Conservation (phyloP, 2,329 filamentous ascomycete species). For the Apiospora koreana region DNA sequence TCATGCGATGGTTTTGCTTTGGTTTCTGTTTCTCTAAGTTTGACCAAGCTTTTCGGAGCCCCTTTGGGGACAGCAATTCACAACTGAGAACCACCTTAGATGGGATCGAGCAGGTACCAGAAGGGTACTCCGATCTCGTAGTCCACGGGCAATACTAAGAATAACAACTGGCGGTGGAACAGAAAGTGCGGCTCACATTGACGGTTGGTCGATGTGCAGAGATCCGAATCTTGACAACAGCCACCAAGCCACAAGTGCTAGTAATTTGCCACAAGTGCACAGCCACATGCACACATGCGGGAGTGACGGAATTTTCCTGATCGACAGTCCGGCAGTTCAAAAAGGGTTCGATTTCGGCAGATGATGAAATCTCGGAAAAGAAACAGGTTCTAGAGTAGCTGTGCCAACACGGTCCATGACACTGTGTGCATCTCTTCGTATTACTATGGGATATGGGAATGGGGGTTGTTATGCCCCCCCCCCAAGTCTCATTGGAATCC, state of each 20-base stretch:
- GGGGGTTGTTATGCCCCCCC: neutral
- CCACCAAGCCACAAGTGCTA: neutral
- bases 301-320: slow-evolving; percentile 2
- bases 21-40: neutral
- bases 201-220: too few relatives aligned
- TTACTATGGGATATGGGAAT: neutral
- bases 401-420: slow-evolving; percentile 1
- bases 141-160: too few relatives aligned
- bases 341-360: neutral
- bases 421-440: neutral
- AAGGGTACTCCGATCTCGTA: neutral
- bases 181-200: too few relatives aligned
- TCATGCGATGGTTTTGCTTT: neutral
- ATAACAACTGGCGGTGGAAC: too few relatives aligned
- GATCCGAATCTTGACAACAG: neutral
- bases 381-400: neutral
- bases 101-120: neutral
- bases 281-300: neutral
- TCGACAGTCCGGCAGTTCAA: neutral
- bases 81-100: neutral
- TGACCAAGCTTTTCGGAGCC: neutral
- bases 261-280: neutral
- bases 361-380: neutral
- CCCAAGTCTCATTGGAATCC: neutral
- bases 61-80: neutral